These are phyloP conservation scores for Barnettozyma californica DNA, from an alignment of 805 yeast genomes.

Conservation along the genomic window DNA sequence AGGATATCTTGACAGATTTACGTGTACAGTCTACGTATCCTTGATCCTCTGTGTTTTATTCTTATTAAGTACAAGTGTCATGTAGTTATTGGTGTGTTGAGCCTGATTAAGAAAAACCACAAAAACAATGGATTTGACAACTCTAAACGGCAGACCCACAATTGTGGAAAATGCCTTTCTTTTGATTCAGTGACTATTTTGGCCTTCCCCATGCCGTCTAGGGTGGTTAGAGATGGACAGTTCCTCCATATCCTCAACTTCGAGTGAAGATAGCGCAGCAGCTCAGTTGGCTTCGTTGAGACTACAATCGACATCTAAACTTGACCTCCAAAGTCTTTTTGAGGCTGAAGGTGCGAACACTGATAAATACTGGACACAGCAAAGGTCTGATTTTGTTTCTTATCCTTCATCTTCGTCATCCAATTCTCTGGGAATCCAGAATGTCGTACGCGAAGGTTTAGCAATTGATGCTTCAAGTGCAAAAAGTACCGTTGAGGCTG, in stretches of 20 bases:
- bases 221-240: not conserved
- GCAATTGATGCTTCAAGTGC: not conserved
- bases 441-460: not conserved
- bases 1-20: no score
- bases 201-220: not conserved
- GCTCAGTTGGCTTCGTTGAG: slow-evolving; percentile 10
- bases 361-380: not conserved
- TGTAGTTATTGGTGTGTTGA: no score
- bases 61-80: no score
- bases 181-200: not conserved
- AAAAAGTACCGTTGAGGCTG: not conserved
- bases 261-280: slow-evolving; percentile 7
- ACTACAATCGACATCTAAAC: not conserved
- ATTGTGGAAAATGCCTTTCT: not conserved
- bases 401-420: not conserved
- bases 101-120: no score
- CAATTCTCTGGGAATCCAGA: not conserved
- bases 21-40: no score
- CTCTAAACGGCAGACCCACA: not conserved
- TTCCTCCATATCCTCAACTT: not conserved
- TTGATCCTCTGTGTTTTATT: no score
- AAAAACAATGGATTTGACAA: not conserved
- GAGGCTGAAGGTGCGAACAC: not conserved
- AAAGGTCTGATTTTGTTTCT: not conserved
- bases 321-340: slow-evolving; percentile 1